Base-by-base conservation (phyloP, 257 asterid species). In the Paraleonurus japonicus region DNA sequence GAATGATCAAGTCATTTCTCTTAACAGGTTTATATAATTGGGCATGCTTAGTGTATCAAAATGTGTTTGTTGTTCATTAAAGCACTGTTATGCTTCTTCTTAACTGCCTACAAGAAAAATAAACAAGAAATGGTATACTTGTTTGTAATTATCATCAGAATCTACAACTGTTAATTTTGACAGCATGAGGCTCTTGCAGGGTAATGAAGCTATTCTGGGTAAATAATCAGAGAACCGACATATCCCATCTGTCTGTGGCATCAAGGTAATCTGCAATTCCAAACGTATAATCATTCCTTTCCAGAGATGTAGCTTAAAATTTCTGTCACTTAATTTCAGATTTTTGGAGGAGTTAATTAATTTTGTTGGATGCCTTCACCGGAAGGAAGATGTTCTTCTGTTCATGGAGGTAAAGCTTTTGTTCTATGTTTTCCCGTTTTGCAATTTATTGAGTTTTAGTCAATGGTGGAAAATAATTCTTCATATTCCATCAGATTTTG, bases 161-260 rank as follows among this genome's bases (percentile, higher is more conserved):
- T 51, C 13, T 17, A n/a, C 28, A 57, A 59, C 1, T 64, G 37
- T 55, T 47, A 48, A 33, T 75, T 43, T 76, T 84, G 27, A 72
- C 74, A 64, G 61, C 54, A 58, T 66, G 68, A 48, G 53, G 30
- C 30, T 76, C 67, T 28, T 73, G 78, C 78, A 88, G 95, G 81
- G 82, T 81, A 69, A 47, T 86, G 92, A 84, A 81, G 85, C 74
- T 88, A 71, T 79, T 84, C 37, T 30, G 77, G 77, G 71, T 2
- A 47, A 65, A 67, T 73, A 81, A 72, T 74, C 78, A 78, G 72
- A 75, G 59, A 63, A 45, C 50, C 28, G 55, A 73, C 51, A 77
- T 78, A 69, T 75, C 80, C 60, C 77, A 70, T 71, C 74, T 75
- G 41, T 63, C 75, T 61, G 65, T 78, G 59, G 50, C 74, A 54